These are phyloP conservation scores for Escallonia herrerae DNA, from an alignment of 129 eudicot species.

Conservation along the genomic window DNA sequence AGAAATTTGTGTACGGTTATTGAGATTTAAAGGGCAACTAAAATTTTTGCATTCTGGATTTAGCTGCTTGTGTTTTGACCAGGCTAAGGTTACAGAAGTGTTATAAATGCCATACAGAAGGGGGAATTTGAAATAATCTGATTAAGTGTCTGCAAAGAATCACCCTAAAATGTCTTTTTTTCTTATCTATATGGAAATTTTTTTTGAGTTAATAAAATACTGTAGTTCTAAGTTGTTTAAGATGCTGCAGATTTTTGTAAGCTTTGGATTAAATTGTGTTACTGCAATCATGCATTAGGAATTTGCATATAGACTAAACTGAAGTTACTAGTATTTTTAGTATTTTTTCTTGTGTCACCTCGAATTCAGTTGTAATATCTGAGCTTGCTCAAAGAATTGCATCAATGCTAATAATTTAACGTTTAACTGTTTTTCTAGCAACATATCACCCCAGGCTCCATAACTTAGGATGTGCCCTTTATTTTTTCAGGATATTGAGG, in stretches of 20 bases:
- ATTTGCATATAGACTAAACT: neutral
- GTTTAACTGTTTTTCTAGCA: neutral
- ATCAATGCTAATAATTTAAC: neutral
- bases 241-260: neutral
- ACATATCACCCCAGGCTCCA: neutral
- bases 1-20: too few relatives aligned
- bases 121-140: neutral
- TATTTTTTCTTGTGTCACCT: neutral
- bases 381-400: neutral
- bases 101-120: too few relatives aligned
- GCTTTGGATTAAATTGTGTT: neutral
- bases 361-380: neutral
- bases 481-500: conserved; percentile 66
- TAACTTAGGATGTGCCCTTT: neutral
- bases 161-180: neutral
- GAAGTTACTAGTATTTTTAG: neutral
- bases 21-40: too few relatives aligned
- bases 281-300: neutral
- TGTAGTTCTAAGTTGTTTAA: neutral
- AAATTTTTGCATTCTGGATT: too few relatives aligned
- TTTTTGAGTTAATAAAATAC: too few relatives aligned
- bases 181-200: too few relatives aligned
- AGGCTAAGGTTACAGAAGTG: too few relatives aligned
- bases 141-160: neutral
- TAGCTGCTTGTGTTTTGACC: too few relatives aligned